phyloP scores from a whole-genome alignment of 139 green algal species.

The Chlorella sp. region DNA sequence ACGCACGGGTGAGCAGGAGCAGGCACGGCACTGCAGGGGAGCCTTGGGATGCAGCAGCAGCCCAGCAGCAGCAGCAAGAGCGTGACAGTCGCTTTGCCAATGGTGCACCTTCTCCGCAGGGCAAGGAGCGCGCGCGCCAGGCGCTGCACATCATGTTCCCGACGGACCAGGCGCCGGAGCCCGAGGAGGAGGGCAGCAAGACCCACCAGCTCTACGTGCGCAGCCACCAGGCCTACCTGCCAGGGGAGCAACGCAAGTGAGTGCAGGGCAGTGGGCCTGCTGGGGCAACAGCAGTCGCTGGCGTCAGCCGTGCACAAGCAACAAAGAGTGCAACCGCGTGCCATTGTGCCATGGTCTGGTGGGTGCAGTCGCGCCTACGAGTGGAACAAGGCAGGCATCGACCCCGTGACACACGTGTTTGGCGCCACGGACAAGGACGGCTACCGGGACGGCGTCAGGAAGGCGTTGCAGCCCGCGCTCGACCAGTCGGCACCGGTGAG shows the following conservation, averaged over 20 bases:
- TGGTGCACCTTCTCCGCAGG: constrained; percentile 11
- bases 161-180: constrained; percentile 18
- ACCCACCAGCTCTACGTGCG: constrained; percentile 37
- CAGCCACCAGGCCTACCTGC: constrained; percentile 50
- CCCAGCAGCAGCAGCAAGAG: too few species aligned
- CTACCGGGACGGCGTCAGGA: constrained; percentile 38
- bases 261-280: too few species aligned
- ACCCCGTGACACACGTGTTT: constrained; percentile 43
- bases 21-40: too few species aligned
- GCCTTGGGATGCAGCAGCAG: background rate
- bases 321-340: background rate
- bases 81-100: too few species aligned
- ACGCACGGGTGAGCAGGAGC: constrained; percentile 47
- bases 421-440: constrained; percentile 34
- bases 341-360: background rate
- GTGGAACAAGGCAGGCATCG: constrained; percentile 40
- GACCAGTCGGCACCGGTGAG: constrained; percentile 18
- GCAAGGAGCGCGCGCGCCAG: constrained; percentile 31
- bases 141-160: constrained; percentile 41
- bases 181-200: constrained; percentile 6
- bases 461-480: constrained; percentile 41
- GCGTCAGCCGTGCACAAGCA: too few species aligned
- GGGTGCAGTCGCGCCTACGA: constrained; percentile 49
- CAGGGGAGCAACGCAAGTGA: constrained; percentile 25
- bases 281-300: too few species aligned